Percentiles rank a stretch among this genome's conserved stretches.
Evolutionary conservation across 2,329 filamentous ascomycete species (phyloP).

Genomic region (Xylariaceae sp.): DNA sequence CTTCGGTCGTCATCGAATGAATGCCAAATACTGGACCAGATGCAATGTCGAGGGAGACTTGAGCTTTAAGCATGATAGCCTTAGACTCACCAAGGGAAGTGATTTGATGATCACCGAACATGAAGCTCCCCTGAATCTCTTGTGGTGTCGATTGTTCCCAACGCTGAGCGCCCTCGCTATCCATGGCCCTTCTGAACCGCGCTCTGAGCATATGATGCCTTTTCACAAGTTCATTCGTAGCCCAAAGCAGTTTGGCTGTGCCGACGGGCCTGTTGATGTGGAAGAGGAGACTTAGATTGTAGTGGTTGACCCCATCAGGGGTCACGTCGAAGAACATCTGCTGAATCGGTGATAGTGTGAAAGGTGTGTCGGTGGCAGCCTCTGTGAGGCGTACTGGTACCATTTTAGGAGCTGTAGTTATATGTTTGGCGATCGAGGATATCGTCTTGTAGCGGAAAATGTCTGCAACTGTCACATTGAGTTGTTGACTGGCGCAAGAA

Average conservation of each 20-base stretch:
- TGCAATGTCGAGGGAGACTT: conserved; percentile 7
- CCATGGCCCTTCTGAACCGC: neutral
- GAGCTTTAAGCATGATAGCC: neutral
- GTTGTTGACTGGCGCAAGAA: conserved; percentile 28
- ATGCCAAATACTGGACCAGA: conserved; percentile 6
- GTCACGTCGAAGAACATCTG: conserved; percentile 36
- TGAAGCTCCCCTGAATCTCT: neutral
- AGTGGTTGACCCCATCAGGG: conserved; percentile 32
- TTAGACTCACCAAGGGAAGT: neutral
- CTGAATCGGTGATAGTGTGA: conserved; percentile 43
- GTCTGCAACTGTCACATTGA: conserved; percentile 27
- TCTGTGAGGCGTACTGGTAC: neutral
- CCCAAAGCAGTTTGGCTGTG: neutral
- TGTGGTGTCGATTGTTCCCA: conserved; percentile 8
- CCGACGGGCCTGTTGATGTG: neutral
- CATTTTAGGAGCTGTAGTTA: conserved; percentile 17
- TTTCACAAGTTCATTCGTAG: conserved; percentile 3
- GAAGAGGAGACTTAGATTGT: conserved; percentile 9
- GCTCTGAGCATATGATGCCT: conserved; percentile 15
- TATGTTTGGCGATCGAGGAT: conserved; percentile 29
- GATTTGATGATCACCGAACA: neutral
- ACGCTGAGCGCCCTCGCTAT: too few relatives aligned
- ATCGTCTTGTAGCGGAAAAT: conserved; percentile 6
- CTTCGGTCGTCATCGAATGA: neutral
- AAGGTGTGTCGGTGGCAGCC: conserved; percentile 24